Evolutionary conservation across 768 basidiomycete species (phyloP).

Genomic region (Botryobasidium botryosum): DNA sequence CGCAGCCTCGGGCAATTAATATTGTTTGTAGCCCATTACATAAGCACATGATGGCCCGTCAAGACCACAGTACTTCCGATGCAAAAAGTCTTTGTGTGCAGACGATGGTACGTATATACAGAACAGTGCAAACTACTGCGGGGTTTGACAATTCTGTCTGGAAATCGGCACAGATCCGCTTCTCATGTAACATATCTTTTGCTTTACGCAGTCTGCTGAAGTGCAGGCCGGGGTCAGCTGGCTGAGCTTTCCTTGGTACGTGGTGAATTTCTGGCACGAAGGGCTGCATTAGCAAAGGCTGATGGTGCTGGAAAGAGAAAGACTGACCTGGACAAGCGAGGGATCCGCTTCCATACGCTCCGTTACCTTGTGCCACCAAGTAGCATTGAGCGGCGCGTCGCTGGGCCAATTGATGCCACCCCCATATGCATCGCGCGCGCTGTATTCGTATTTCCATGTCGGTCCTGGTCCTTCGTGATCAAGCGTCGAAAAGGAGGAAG

Average conservation of each 20-base stretch:
- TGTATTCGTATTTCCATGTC: constrained; percentile 49
- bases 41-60: too few species aligned
- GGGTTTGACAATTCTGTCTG: constrained; percentile 43
- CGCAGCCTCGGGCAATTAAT: too few species aligned
- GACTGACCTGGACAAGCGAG: constrained; percentile 38
- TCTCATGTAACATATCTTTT: constrained; percentile 63
- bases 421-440: constrained; percentile 51
- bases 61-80: too few species aligned
- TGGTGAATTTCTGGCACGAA: constrained; percentile 38
- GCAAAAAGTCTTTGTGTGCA: too few species aligned
- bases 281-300: constrained; percentile 1
- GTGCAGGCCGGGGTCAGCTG: constrained; percentile 37
- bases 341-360: constrained; percentile 26
- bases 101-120: too few species aligned
- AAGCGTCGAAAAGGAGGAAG: constrained; percentile 38
- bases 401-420: constrained; percentile 29
- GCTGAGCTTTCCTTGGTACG: constrained; percentile 55
- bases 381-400: constrained; percentile 55
- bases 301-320: background rate
- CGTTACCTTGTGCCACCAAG: constrained; percentile 27
- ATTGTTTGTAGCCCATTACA: too few species aligned
- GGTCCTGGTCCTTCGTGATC: constrained; percentile 47
- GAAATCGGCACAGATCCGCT: constrained; percentile 53
- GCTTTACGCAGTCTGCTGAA: constrained; percentile 34
- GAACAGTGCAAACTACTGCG: too few species aligned